Conservation (phyloP, 441 rosid species). For the Theobroma grandiflorum region DNA sequence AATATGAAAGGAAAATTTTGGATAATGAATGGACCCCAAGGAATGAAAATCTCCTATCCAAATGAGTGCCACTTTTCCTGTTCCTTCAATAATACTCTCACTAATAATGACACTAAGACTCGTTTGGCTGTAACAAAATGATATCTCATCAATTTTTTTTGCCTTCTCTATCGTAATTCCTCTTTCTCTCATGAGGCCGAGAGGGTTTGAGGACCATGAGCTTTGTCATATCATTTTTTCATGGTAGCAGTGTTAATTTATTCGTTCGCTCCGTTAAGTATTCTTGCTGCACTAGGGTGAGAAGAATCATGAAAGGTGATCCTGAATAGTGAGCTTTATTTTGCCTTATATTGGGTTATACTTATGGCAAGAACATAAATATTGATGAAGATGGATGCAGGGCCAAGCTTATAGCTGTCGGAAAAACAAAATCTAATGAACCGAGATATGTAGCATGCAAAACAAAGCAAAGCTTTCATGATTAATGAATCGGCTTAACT, state of each 20-base stretch:
- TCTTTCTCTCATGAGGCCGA: neutral
- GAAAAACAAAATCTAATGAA: neutral
- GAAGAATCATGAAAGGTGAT: constrained; percentile 7
- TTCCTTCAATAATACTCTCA: too few relatives aligned
- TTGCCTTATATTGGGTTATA: neutral
- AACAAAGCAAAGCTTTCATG: constrained; percentile 12
- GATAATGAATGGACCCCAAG: neutral
- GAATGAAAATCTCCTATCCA: too few relatives aligned
- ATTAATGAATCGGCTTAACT: neutral
- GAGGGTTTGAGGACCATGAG: neutral
- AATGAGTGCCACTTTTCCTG: too few relatives aligned
- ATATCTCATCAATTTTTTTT: too few relatives aligned
- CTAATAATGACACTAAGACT: too few relatives aligned
- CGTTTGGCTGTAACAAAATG: too few relatives aligned
- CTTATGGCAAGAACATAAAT: neutral
- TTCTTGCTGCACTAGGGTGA: neutral
- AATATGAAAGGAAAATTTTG: neutral
- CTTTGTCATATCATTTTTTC: too few relatives aligned
- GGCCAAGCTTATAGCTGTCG: neutral
- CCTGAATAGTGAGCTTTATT: neutral
- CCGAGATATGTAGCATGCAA: neutral
- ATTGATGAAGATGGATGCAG: constrained; percentile 1
- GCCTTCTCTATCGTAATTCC: too few relatives aligned
- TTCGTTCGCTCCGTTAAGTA: neutral
- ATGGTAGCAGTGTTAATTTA: too few relatives aligned